A percentile compares a stretch with the other conserved stretches of the same genome.
phyloP scores from a whole-genome alignment of 2,329 filamentous ascomycete genomes.

The Pezicula rhizophila region DNA sequence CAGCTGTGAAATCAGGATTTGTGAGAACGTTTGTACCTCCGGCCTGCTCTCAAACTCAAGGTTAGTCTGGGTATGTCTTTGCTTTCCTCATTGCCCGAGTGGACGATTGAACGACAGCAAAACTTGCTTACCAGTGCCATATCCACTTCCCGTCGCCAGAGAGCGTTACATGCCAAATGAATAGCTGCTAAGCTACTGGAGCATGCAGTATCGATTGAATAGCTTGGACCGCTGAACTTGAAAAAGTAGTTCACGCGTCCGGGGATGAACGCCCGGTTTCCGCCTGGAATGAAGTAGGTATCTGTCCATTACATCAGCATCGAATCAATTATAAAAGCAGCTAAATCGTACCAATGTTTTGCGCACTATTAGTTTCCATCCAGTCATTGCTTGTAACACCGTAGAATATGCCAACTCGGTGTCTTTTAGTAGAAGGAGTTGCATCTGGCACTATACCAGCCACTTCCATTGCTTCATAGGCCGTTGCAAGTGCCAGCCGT shows the following conservation, averaged over 20 bases:
- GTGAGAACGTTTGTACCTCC: conserved; percentile 15
- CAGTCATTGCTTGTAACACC: conserved; percentile 16
- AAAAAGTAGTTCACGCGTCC: conserved; percentile 25
- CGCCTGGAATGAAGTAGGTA: conserved; percentile 7
- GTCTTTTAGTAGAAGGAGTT: conserved; percentile 32
- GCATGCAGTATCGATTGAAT: conserved; percentile 41
- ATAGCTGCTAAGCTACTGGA: conserved; percentile 48
- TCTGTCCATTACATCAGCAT: neutral
- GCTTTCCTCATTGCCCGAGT: no score
- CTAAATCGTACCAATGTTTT: conserved; percentile 2
- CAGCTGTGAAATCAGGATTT: conserved; percentile 13
- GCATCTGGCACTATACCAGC: conserved; percentile 54
- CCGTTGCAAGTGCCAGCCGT: conserved; percentile 65
- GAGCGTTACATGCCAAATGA: conserved; percentile 40
- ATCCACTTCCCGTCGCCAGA: conserved; percentile 10
- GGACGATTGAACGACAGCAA: no score
- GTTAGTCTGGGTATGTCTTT: no score
- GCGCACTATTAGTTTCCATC: conserved; percentile 11
- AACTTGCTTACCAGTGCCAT: conserved; percentile 4
- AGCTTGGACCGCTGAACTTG: conserved; percentile 9
- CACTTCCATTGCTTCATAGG: conserved; percentile 75
- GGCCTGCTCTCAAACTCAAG: neutral
- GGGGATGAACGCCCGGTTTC: conserved; percentile 13
- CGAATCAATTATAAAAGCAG: no score
- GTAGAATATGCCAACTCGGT: conserved; percentile 14